A percentile compares a stretch with the other conserved stretches of the same genome.
Conservation (phyloP, 2,329 filamentous ascomycete genomes). For the Penicillium sp. region DNA sequence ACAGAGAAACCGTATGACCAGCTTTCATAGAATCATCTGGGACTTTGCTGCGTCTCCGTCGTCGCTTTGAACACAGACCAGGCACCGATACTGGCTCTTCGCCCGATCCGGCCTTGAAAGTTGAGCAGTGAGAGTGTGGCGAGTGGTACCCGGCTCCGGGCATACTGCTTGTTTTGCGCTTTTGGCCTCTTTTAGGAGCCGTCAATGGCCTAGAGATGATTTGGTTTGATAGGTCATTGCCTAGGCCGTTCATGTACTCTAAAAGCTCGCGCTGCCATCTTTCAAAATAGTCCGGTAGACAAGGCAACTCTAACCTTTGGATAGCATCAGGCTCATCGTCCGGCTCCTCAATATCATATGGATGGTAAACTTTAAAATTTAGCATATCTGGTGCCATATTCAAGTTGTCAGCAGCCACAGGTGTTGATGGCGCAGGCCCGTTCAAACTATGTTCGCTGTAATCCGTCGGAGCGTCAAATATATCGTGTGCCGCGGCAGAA, state of each 20-base stretch:
- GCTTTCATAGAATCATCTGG: slow-evolving; percentile 13
- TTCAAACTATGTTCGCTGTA: slow-evolving; percentile 14
- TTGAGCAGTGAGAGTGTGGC: not conserved
- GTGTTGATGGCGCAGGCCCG: slow-evolving; percentile 13
- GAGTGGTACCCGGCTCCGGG: slow-evolving; percentile 5
- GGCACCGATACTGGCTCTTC: slow-evolving; percentile 14
- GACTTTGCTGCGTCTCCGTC: slow-evolving; percentile 24
- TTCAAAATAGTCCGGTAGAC: slow-evolving; percentile 25
- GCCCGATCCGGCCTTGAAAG: slow-evolving; percentile 3
- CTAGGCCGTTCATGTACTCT: slow-evolving; percentile 33
- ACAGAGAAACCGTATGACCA: slow-evolving; percentile 7
- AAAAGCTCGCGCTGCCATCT: slow-evolving; percentile 36
- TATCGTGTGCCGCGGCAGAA: not conserved
- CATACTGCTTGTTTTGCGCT: slow-evolving; percentile 33
- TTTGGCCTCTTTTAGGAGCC: slow-evolving; percentile 30
- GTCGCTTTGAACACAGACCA: slow-evolving; percentile 27
- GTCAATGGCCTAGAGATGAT: slow-evolving; percentile 4
- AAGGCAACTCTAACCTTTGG: slow-evolving; percentile 13
- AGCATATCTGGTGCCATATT: not conserved
- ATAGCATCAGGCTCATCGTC: slow-evolving; percentile 25
- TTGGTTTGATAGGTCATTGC: slow-evolving; percentile 29
- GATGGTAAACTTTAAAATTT: slow-evolving; percentile 34
- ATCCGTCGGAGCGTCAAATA: not conserved
- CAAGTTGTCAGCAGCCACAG: slow-evolving; percentile 18
- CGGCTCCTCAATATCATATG: slow-evolving; percentile 42